Conservation (phyloP, 768 basidiomycete species). For the Tubosaeta sp. region DNA sequence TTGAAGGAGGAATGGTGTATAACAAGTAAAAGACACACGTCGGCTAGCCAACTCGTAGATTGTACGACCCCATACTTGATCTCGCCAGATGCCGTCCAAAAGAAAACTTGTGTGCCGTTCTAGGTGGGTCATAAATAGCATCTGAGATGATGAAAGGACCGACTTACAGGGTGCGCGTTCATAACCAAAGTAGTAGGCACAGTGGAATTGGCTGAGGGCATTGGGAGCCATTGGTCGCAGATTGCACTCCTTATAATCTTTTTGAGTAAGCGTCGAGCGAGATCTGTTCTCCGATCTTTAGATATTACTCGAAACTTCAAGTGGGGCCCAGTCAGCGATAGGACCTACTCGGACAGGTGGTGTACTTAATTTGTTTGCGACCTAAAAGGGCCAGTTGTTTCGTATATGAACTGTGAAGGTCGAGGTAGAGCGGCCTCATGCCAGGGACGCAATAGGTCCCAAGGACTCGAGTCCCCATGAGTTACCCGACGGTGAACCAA, state of each 20-base stretch:
- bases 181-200: constrained; percentile 65
- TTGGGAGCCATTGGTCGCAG: constrained; percentile 17
- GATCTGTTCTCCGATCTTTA: constrained; percentile 19
- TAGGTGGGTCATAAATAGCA: constrained; percentile 28
- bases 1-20: constrained; percentile 1
- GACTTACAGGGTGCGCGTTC: constrained; percentile 62
- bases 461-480: constrained; percentile 13
- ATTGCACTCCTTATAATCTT: constrained; percentile 22
- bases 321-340: constrained; percentile 31
- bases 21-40: constrained; percentile 40
- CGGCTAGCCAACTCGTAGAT: constrained; percentile 47
- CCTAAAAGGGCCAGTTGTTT: constrained; percentile 17
- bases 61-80: constrained; percentile 59
- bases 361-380: constrained; percentile 31
- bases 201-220: constrained; percentile 11
- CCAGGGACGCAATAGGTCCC: constrained; percentile 29
- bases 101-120: constrained; percentile 68
- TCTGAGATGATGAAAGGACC: neutral
- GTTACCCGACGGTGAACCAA: constrained; percentile 22
- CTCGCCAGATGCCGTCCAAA: constrained; percentile 53
- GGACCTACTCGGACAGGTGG: constrained; percentile 17
- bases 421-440: constrained; percentile 22
- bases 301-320: constrained; percentile 18
- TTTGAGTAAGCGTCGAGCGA: constrained; percentile 5
- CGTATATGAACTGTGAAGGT: constrained; percentile 22